Conservation (phyloP, 1,284 basidiomycete species). For the Moesziomyces globuligerus region DNA sequence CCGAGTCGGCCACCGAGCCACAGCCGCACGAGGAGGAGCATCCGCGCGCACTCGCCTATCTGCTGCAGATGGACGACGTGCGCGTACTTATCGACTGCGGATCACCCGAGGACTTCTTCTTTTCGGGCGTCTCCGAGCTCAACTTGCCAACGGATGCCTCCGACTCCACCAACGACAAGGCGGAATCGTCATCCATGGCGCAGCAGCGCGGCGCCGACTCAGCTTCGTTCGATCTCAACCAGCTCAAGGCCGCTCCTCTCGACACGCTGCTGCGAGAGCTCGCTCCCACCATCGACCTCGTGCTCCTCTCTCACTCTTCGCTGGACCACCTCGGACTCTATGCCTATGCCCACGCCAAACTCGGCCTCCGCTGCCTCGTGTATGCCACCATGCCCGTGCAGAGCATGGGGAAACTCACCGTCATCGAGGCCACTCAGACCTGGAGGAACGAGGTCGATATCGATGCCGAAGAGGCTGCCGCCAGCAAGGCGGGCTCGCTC, state of each 20-base stretch:
- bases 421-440: conserved; percentile 55
- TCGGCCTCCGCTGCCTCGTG: conserved; percentile 89
- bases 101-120: conserved; percentile 61
- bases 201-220: conserved; percentile 22
- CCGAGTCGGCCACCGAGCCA: conserved; percentile 8
- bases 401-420: conserved; percentile 90
- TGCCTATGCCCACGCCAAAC: conserved; percentile 86
- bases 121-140: conserved; percentile 12
- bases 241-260: conserved; percentile 39
- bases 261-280: conserved; percentile 55
- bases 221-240: conserved; percentile 24
- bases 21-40: conserved; percentile 37
- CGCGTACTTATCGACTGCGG: conserved; percentile 94
- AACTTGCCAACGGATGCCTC: conserved; percentile 2
- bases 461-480: conserved; percentile 3
- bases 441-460: conserved; percentile 62
- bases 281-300: conserved; percentile 81
- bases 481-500: conserved; percentile 7
- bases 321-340: conserved; percentile 87
- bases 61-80: conserved; percentile 93
- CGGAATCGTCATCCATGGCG: conserved; percentile 46
- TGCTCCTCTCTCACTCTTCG: conserved; percentile 92
- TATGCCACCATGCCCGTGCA: conserved; percentile 96
- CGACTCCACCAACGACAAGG: conserved; percentile 3
- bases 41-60: conserved; percentile 71